phyloP scores from a whole-genome alignment of 202 grass and related monocot species.

The Setaria italica region DNA sequence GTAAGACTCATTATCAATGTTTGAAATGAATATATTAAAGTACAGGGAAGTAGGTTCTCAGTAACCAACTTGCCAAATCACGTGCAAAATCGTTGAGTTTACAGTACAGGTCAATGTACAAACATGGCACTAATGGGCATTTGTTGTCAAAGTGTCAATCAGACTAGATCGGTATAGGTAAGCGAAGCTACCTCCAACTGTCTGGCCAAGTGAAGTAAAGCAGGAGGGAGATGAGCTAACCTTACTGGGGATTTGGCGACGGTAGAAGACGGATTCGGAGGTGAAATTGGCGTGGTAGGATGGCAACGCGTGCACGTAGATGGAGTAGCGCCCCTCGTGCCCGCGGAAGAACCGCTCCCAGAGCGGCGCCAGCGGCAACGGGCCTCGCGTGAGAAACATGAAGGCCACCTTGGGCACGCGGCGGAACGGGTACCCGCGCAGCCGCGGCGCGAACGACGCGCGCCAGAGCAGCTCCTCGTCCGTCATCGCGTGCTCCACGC shows the following conservation, averaged over 20 bases:
- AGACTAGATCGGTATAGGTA: conserved; percentile 14
- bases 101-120: conserved; percentile 1
- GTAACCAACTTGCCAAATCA: conserved; percentile 27
- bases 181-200: background rate
- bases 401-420: conserved; percentile 85
- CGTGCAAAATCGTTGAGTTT: background rate
- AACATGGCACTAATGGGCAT: background rate
- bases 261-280: conserved; percentile 76
- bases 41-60: conserved; percentile 8
- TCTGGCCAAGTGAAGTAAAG: background rate
- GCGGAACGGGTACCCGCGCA: conserved; percentile 71
- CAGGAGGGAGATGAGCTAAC: conserved; percentile 44
- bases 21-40: conserved; percentile 12
- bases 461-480: conserved; percentile 94
- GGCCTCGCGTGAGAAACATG: conserved; percentile 97
- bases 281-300: conserved; percentile 84
- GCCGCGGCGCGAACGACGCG: conserved; percentile 70
- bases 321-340: conserved; percentile 73
- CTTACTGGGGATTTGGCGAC: conserved; percentile 86
- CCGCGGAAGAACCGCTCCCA: conserved; percentile 88
- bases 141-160: background rate
- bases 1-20: background rate
- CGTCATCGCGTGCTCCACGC: conserved; percentile 67
- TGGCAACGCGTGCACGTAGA: conserved; percentile 87
- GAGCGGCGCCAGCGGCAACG: conserved; percentile 76